These are phyloP conservation scores for Epichloe baconii DNA, from an alignment of 2,329 filamentous ascomycete species.

Conservation along the genomic window DNA sequence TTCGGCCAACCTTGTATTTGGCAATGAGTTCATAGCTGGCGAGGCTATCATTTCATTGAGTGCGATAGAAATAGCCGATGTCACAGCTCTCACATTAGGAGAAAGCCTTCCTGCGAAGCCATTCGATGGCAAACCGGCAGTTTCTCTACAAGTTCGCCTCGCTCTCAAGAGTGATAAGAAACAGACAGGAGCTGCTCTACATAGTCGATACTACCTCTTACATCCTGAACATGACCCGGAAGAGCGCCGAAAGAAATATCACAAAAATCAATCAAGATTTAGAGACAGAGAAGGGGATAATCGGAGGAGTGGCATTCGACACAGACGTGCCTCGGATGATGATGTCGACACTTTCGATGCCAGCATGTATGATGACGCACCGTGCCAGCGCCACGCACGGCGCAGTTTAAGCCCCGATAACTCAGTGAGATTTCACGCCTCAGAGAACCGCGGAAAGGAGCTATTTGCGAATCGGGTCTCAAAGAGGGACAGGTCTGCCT, in stretches of 20 bases:
- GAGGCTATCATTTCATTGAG: conserved; percentile 43
- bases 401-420: conserved; percentile 16
- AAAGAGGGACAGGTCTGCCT: conserved; percentile 37
- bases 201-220: conserved; percentile 83
- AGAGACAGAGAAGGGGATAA: conserved; percentile 39
- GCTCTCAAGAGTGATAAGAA: conserved; percentile 70
- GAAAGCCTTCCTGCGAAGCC: conserved; percentile 59
- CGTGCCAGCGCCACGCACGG: conserved; percentile 17
- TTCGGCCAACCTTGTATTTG: conserved; percentile 77
- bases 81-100: conserved; percentile 41
- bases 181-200: conserved; percentile 58
- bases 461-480: conserved; percentile 39
- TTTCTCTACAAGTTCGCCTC: conserved; percentile 57
- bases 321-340: conserved; percentile 31
- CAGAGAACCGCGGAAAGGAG: conserved; percentile 42
- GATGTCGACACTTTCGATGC: conserved; percentile 51
- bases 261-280: conserved; percentile 46
- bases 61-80: conserved; percentile 37
- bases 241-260: conserved; percentile 49
- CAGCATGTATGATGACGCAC: conserved; percentile 69
- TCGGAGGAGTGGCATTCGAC: conserved; percentile 17
- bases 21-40: conserved; percentile 35
- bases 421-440: conserved; percentile 15
- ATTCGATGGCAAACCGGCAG: conserved; percentile 54
- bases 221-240: conserved; percentile 81